Base-by-base conservation (phyloP, 176 grass and related monocot genomes). In the Musa itinerans region DNA sequence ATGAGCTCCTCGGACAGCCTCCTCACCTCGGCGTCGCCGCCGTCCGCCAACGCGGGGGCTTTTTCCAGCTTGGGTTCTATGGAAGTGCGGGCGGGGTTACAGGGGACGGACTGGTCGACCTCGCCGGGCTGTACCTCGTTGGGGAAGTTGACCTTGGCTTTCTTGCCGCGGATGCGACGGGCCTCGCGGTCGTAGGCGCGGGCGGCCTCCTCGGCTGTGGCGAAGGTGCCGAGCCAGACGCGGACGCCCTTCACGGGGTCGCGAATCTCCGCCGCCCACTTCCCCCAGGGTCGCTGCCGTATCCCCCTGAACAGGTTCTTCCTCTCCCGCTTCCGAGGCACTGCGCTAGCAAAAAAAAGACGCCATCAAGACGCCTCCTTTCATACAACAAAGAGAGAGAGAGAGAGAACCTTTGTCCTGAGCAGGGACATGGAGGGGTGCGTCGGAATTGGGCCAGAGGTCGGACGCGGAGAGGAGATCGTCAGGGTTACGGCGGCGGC, bases 81-180 rank as follows among this genome's bases (percentile, higher is more conserved):
- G 48, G 21, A 19, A 19, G 57, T 19, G 57, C 57, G 57, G 57
- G 17, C 6, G 57, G 3, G 7, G 16, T 7, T 17, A 19, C 14
- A 61, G 15, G 57, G 57, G 6, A 19, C 34, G 29, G 12, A 12
- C 43, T 8, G 53, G 53, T 13, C 11, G 61, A 25, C 56, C 43
- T 6, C 34, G 51, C 3, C 15, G 34, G 73, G 22, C 4, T 55
- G 2, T 11, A n/a, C 9, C 29, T 96, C 83, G 52, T 81, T 87
- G 78, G 95, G 84, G 88, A 98, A 98, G 81, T 98, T 98, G 65
- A 98, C 80, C 86, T 98, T 98, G 2, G 95, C 95, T 75, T 98
- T 98, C 82, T 89, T 81, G 53, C 90, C 95, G 9, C 95, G 72
- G 82, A 98, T 94, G 74, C 90, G 90, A 16, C 86, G 79, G 7